These are phyloP conservation scores for Phytomonas sp. DNA, from an alignment of 208 protist genomes.

Conservation along the genomic window DNA sequence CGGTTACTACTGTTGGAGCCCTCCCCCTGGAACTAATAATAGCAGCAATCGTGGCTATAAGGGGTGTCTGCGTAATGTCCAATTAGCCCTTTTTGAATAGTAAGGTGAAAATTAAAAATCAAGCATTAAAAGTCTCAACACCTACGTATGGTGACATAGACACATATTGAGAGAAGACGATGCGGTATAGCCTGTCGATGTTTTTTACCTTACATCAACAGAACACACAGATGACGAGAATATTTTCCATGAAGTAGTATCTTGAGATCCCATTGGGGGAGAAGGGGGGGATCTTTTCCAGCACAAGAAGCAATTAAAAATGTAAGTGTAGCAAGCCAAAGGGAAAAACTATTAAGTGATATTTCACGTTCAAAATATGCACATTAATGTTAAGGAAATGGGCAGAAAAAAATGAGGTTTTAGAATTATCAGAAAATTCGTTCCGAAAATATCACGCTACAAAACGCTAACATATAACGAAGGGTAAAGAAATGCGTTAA, in stretches of 20 bases:
- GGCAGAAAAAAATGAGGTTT: background rate
- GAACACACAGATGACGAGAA: background rate
- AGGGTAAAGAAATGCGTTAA: background rate
- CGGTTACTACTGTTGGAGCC: background rate
- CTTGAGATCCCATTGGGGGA: background rate
- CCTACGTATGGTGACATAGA: background rate
- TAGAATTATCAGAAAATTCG: background rate
- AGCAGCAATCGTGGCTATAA: background rate
- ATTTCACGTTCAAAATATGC: background rate
- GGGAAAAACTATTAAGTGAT: background rate
- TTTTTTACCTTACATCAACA: background rate
- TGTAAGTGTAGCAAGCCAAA: background rate
- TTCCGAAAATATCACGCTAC: background rate
- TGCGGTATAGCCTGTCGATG: background rate
- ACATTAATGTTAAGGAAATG: background rate
- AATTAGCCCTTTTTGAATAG: background rate
- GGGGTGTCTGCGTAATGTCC: background rate
- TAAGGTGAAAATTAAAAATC: background rate
- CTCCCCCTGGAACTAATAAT: background rate
- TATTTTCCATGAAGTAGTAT: background rate
- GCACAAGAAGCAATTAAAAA: background rate
- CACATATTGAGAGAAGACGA: background rate
- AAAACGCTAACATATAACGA: background rate
- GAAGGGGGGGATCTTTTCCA: background rate
- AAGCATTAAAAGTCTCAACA: background rate